phyloP scores from a whole-genome alignment of 1,284 basidiomycete species.

The Kalmanozyma brasiliensis region DNA sequence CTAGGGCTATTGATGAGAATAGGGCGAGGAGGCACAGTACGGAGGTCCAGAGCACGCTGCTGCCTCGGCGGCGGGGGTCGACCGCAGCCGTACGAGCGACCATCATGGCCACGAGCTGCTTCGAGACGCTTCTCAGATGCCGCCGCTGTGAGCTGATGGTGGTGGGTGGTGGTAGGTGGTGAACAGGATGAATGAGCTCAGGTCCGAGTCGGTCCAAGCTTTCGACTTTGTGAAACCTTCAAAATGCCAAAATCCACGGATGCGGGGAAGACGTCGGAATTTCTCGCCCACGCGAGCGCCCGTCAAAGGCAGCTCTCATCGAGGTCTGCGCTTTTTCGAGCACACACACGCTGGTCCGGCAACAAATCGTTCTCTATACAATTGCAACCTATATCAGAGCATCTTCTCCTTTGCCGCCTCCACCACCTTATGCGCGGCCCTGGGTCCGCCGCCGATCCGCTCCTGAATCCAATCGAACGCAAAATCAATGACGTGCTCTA shows the following conservation, averaged over 20 bases:
- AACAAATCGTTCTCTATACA: too few relatives aligned
- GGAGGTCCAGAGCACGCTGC: background rate
- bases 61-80: too few relatives aligned
- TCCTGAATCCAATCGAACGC: constrained; percentile 70
- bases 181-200: background rate
- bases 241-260: constrained; percentile 6
- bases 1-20: background rate
- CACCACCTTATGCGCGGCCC: constrained; percentile 27
- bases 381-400: constrained; percentile 4
- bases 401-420: constrained; percentile 43
- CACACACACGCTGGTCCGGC: too few relatives aligned
- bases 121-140: too few relatives aligned
- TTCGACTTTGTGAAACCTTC: too few relatives aligned
- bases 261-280: constrained; percentile 10
- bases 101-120: background rate
- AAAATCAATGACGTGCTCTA: constrained; percentile 70
- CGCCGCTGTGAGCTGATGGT: too few relatives aligned
- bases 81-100: background rate
- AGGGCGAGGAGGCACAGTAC: background rate
- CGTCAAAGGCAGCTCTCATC: too few relatives aligned
- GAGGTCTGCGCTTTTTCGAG: too few relatives aligned
- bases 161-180: too few relatives aligned
- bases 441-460: constrained; percentile 17
- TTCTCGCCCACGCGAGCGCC: too few relatives aligned
- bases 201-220: too few relatives aligned